Evolutionary conservation across 1,139 yeast species (phyloP), one percentile per base, ranked within the genome.

Genomic region (Blastobotrys illinoisensis): DNA sequence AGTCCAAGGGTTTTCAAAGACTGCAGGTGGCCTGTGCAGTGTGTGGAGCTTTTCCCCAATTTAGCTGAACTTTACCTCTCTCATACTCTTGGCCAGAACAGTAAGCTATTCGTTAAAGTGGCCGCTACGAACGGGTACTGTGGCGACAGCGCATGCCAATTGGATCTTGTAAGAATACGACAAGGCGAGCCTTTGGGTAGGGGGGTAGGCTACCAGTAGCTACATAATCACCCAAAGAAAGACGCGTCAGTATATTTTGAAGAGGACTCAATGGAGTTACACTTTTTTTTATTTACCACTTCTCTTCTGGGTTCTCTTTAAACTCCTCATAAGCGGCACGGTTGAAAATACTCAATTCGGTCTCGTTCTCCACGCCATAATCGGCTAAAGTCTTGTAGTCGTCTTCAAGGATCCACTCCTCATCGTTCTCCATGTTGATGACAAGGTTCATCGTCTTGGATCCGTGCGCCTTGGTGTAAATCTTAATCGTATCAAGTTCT

Each of bases 381-480:
- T 83, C 84, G 65, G 74, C 74, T 53, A 90, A 76, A 3, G 77
- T 71, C 63, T 75, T 78, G 13, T 71, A 71, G 2, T 69, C 69
- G 40, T 76, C 76, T 24, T 61, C 62, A 58, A 93, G 71, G 2
- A 87, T 75, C 91, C 95, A 86, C 56, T 80, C 84, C 4, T 80
- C 82, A 64, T 87, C 89, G 62, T 86, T 82, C 32, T 89, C 97
- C 69, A 93, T 81, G 69, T 93, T 93, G 59, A 95, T 87, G 50
- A 89, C 95, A 62, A 93, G 77, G 67, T 93, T 90, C 83, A 90
- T 87, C 1, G 97, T 88, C 72, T 93, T 93, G 44, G 96, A 80
- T 6, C 96, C 96, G 69, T 93, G 98, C 0, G 99, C 98, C 67
- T 88, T 89, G 43, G 97, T 87, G 71, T 93, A 93, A 16, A 93